A percentile compares a stretch with the other conserved stretches of the same genome.
phyloP scores from a whole-genome alignment of 495 filamentous ascomycete genomes.

The Neurospora sp. region DNA sequence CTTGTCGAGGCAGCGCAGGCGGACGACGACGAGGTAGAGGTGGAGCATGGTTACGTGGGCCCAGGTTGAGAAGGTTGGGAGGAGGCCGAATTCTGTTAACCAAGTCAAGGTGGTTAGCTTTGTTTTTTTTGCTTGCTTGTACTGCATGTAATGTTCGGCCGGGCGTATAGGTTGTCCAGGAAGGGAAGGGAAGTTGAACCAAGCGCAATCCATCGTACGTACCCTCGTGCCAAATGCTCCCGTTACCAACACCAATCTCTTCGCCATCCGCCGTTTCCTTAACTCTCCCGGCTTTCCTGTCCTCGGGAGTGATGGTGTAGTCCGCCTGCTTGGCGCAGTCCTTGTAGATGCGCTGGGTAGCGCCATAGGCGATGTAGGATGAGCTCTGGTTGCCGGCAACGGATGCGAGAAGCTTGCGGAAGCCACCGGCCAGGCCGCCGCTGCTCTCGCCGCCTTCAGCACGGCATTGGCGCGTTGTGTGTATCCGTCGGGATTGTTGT shows the following conservation, averaged over 20 bases:
- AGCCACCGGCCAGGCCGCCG: background rate
- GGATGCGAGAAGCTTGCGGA: background rate
- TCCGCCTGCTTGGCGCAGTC: constrained; percentile 65
- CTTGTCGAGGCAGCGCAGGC: constrained; percentile 66
- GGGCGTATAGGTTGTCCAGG: constrained; percentile 7
- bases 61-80: constrained; percentile 87
- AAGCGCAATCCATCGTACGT: constrained; percentile 14
- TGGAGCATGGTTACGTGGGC: constrained; percentile 91
- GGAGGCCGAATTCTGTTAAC: constrained; percentile 44
- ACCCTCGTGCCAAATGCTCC: constrained; percentile 81
- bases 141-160: background rate
- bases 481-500: background rate
- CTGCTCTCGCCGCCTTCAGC: background rate
- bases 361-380: constrained; percentile 33
- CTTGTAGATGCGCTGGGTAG: constrained; percentile 69
- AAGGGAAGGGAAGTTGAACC: background rate
- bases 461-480: constrained; percentile 1
- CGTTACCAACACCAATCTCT: constrained; percentile 63
- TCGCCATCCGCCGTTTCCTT: constrained; percentile 61
- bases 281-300: constrained; percentile 44
- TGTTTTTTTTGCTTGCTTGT: background rate
- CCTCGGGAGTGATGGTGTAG: constrained; percentile 56
- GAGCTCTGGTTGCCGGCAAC: constrained; percentile 1
- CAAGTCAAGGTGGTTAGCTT: background rate
- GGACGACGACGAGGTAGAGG: constrained; percentile 87